Conservation (phyloP, 257 asterid species). For the Solanum habrochaites region DNA sequence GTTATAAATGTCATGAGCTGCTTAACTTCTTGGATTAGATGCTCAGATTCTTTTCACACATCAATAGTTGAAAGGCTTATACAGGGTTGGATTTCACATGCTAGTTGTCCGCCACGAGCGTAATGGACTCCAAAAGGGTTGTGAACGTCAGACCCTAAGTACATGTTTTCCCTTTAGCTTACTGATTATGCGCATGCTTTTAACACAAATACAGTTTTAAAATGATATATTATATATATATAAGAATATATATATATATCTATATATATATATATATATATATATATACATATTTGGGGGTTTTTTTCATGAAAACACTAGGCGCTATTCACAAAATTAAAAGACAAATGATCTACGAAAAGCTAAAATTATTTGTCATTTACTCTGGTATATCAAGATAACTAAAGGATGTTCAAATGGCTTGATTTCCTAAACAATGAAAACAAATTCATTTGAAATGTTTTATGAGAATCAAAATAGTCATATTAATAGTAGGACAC, state of each 20-base stretch:
- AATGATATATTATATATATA: too few species aligned
- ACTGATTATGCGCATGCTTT: background rate
- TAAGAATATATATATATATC: too few species aligned
- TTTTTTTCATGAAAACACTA: too few species aligned
- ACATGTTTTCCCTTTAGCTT: background rate
- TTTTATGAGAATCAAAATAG: background rate
- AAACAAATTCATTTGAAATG: background rate
- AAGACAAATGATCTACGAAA: background rate
- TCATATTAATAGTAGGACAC: background rate
- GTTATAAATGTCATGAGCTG: background rate
- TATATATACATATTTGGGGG: too few species aligned
- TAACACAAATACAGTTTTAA: too few species aligned
- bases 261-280: too few species aligned
- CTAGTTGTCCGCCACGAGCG: background rate
- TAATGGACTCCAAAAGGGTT: background rate
- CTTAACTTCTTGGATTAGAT: background rate
- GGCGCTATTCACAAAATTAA: background rate
- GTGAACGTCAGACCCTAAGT: background rate
- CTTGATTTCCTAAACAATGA: background rate
- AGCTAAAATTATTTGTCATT: background rate
- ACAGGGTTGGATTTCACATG: background rate
- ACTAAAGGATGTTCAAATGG: background rate
- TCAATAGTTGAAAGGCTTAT: background rate
- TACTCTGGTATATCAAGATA: background rate
- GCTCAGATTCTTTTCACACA: background rate